Evolutionary conservation across 768 basidiomycete genomes (phyloP).

Genomic region (Rhizopogon vulgaris): DNA sequence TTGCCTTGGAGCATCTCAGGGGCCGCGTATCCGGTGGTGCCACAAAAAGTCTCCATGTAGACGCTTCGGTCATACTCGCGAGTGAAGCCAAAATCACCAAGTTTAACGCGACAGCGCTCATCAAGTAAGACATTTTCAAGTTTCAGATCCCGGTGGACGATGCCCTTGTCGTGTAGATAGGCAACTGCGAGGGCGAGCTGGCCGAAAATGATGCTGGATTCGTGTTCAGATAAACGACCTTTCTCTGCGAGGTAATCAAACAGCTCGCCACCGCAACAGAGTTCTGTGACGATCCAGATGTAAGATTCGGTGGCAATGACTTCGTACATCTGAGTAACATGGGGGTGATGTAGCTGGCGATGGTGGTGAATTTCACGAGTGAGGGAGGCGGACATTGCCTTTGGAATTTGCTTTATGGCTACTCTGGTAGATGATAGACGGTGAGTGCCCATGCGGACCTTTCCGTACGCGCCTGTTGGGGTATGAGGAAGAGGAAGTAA

Average conservation of each 20-base stretch:
- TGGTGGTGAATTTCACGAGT: slow-evolving; percentile 99
- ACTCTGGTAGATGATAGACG: slow-evolving; percentile 87
- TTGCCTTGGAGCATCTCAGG: slow-evolving; percentile 88
- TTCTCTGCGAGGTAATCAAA: slow-evolving; percentile 98
- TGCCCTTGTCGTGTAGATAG: slow-evolving; percentile 86
- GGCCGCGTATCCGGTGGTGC: slow-evolving; percentile 89
- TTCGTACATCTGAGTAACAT: slow-evolving; percentile 94
- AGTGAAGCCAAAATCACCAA: slow-evolving; percentile 94
- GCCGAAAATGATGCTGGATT: slow-evolving; percentile 87
- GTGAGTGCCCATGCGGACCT: slow-evolving; percentile 91
- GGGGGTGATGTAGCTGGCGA: slow-evolving; percentile 91
- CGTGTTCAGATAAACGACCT: slow-evolving; percentile 78
- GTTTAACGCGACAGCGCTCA: slow-evolving; percentile 84
- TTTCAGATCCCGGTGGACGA: slow-evolving; percentile 96
- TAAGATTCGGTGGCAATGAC: slow-evolving; percentile 93
- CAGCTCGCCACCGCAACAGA: slow-evolving; percentile 94
- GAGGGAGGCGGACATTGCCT: slow-evolving; percentile 82
- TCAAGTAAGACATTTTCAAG: slow-evolving; percentile 92
- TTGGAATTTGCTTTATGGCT: slow-evolving; percentile 97
- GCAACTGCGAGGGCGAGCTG: slow-evolving; percentile 91
- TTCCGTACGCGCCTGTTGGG: slow-evolving; percentile 84
- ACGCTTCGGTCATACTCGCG: slow-evolving; percentile 77
- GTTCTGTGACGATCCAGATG: slow-evolving; percentile 97
- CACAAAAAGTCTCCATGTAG: slow-evolving; percentile 90
- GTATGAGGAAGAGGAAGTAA: slow-evolving; percentile 1